Evolutionary conservation across 2,329 filamentous ascomycete genomes (phyloP).

Genomic region (Verticillium zaregamsianum): DNA sequence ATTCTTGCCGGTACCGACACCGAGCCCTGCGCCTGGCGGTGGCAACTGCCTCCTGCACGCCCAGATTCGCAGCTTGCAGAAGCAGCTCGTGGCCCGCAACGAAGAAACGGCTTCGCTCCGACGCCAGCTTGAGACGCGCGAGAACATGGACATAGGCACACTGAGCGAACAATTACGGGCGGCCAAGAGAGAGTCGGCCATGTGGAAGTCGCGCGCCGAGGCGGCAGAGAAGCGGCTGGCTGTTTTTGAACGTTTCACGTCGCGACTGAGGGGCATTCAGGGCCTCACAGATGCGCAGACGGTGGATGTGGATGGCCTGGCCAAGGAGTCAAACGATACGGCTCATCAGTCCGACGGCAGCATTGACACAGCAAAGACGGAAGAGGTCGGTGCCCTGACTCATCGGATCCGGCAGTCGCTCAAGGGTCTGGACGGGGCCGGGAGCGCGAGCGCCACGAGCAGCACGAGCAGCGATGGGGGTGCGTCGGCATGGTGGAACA

Average conservation of each 20-base stretch:
- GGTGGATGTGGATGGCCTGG: background rate
- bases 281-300: background rate
- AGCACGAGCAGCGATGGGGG: conserved; percentile 7
- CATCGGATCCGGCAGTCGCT: conserved; percentile 2
- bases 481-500: conserved; percentile 12
- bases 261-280: conserved; percentile 25
- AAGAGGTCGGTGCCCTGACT: background rate
- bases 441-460: background rate
- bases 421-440: conserved; percentile 1
- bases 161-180: conserved; percentile 44
- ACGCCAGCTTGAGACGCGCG: conserved; percentile 39
- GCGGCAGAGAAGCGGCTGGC: conserved; percentile 49
- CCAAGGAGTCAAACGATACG: background rate
- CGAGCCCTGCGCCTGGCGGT: conserved; percentile 18
- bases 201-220: conserved; percentile 53
- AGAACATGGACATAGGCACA: conserved; percentile 37
- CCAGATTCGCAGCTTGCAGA: conserved; percentile 46
- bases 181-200: conserved; percentile 34
- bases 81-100: conserved; percentile 37
- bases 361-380: background rate
- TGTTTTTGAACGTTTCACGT: conserved; percentile 40
- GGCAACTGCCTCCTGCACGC: conserved; percentile 36
- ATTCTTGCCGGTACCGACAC: conserved; percentile 3
- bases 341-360: background rate
- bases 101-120: conserved; percentile 43